phyloP scores from a whole-genome alignment of 768 basidiomycete genomes.

The Leccinellum rugosiceps region DNA sequence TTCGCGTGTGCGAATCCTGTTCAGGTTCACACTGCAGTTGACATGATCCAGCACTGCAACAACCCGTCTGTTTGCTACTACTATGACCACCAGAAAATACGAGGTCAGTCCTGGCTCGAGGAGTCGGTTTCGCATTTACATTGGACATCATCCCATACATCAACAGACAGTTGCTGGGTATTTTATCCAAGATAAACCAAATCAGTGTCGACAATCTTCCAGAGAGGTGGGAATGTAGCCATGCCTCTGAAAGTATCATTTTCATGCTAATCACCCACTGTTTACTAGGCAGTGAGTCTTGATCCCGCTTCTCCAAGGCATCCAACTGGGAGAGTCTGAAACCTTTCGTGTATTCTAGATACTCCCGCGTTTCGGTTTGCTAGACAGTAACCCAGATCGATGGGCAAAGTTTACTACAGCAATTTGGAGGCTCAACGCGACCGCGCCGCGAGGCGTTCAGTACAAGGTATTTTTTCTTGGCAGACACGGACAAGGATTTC shows the following conservation, averaged over 20 bases:
- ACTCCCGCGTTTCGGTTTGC: slow-evolving; percentile 5
- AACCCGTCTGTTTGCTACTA: background rate
- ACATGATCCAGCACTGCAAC: background rate
- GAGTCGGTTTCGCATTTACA: background rate
- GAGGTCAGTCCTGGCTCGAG: background rate
- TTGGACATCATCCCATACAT: background rate
- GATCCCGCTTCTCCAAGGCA: background rate
- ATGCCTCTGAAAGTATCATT: background rate
- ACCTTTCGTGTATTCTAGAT: background rate
- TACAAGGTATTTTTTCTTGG: slow-evolving; percentile 59
- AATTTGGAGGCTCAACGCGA: slow-evolving; percentile 35
- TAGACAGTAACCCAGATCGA: slow-evolving; percentile 33
- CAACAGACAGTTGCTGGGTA: background rate
- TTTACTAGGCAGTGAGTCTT: slow-evolving; percentile 1
- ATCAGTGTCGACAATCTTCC: background rate
- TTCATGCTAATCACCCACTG: background rate
- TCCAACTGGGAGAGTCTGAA: background rate
- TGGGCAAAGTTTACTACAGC: slow-evolving; percentile 44
- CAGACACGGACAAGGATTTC: slow-evolving; percentile 53
- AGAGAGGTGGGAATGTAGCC: background rate
- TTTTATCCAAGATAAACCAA: slow-evolving; percentile 10
- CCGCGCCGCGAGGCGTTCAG: slow-evolving; percentile 1
- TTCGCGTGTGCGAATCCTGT: background rate
- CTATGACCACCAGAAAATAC: background rate
- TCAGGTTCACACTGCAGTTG: background rate